Percentiles rank a stretch among this genome's conserved stretches.
phyloP scores from a whole-genome alignment of 768 basidiomycete species.

The Suillus occidentalis region DNA sequence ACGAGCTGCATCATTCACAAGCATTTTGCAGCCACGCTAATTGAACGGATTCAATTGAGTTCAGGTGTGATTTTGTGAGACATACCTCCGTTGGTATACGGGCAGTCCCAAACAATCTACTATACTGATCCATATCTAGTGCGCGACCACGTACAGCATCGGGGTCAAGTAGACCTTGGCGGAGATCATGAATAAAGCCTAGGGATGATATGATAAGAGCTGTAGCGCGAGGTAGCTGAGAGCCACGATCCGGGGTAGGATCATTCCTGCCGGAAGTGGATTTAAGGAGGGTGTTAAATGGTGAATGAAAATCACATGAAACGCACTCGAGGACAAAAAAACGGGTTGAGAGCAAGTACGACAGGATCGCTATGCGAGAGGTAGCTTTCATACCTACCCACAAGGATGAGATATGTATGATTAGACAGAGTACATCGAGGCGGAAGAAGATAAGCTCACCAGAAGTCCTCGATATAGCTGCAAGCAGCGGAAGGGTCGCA shows the following conservation, averaged over 20 bases:
- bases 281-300: background rate
- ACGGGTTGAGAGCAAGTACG: slow-evolving; percentile 92
- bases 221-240: slow-evolving; percentile 87
- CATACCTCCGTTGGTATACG: slow-evolving; percentile 84
- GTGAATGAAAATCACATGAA: background rate
- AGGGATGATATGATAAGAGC: slow-evolving; percentile 86
- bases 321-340: slow-evolving; percentile 95
- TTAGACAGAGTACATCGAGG: slow-evolving; percentile 8
- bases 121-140: slow-evolving; percentile 95
- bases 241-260: slow-evolving; percentile 81
- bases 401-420: slow-evolving; percentile 1
- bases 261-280: slow-evolving; percentile 62
- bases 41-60: background rate
- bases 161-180: slow-evolving; percentile 77
- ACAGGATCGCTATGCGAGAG: slow-evolving; percentile 89
- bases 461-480: slow-evolving; percentile 97
- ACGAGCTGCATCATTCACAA: slow-evolving; percentile 63
- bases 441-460: slow-evolving; percentile 49
- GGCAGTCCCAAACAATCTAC: slow-evolving; percentile 85
- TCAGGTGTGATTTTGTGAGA: background rate
- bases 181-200: slow-evolving; percentile 92
- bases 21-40: slow-evolving; percentile 87
- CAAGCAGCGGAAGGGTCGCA: slow-evolving; percentile 41
- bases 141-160: slow-evolving; percentile 75
- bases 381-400: slow-evolving; percentile 80